Evolutionary conservation across 1,139 yeast species (phyloP), one percentile per base, ranked within the genome.

Genomic region (Kurtzmaniella quercitrusa): DNA sequence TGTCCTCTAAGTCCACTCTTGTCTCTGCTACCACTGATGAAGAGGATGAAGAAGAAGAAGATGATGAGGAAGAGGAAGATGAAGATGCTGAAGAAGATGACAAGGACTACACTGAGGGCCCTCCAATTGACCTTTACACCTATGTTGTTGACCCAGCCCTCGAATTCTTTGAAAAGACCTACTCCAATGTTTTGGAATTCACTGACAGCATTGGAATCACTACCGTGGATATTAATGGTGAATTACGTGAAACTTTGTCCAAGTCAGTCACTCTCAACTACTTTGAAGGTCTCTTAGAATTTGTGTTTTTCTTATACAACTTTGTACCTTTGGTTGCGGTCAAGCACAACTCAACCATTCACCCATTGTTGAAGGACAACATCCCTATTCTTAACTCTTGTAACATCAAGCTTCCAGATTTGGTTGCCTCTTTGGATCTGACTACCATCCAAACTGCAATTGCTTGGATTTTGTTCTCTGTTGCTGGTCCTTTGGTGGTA

Each of bases 231-330:
- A 62, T 60, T 50, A 74, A 69, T 50, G 72, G 71, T 44, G 70
- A 65, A 44, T 60, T 76, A 47, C 68, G 82, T 59, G 80, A 76
- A 44, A 63, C 63, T 41, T 65, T 78, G 50, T 71, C 78, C 42
- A 73, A 66, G 45, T 68, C 80, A 15, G 69, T 74, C 44, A 58
- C 79, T 5, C 63, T 78, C 53, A 73, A 73, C 56, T 71, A 60
- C 45, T 45, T 71, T 42, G 71, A 73, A 49, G 56, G 74, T 39
- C 41, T 55, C 5, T 53, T 63, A 35, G 83, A 78, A 57, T 55
- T 68, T 16, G 33, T 56, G 7, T 62, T 59, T 51, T 69, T 70
- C 48, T 49, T 68, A 44, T 64, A 57, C 53, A 53, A 59, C 42
- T 68, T 63, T 52, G 64, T 67, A 38, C 65, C 72, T 15, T 52